Evolutionary conservation across 2,329 filamentous ascomycete genomes (phyloP), one percentile per base, ranked within the genome.

Genomic region (Ophiostoma piceae): DNA sequence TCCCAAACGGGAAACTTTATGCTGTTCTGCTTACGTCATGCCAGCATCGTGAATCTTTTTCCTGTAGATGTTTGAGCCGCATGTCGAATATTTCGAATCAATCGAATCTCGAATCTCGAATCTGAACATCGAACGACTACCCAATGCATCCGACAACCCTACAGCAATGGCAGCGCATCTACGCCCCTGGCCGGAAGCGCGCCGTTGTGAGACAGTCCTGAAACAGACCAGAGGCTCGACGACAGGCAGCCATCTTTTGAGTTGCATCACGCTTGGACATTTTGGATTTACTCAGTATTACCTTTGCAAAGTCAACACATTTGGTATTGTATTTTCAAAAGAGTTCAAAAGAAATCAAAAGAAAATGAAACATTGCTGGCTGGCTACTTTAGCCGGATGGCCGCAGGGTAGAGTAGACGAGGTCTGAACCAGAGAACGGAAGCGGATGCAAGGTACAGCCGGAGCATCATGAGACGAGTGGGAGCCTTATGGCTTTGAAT

Each of bases 131-230:
- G 22, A 26, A 57, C 7, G n/a, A 11, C 1, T 5, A 9, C 6
- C 16, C 47, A 54, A 35, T 35, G 35, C 35, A 35, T 6, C 3
- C 3, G 6, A 3, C 35, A 35, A 41, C 12, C 39, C 9, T 39
- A 39, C 6, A 39, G 37, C 11, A 16, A 60, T 32, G 22, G 9
- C 26, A 60, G 22, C 22, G 3, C 8, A 57, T 22, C 19, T 39
- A 57, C 8, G 8, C 51, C 51, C 51, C 51, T 57, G 51, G 8
- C 51, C 51, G 51, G 51, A 57, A 57, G 51, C n/a, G 51, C 51
- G 8, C 39, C 37, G 57, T 69, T 57, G 70, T 71, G 70, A 71
- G 67, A 71, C 70, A 69, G 70, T 67, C 68, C 65, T 71, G 70
- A 71, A 71, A 71, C 70, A 66, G 26, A 32, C n/a, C 51, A 57